Conservation (phyloP, 2,329 filamentous ascomycete species). For the Aspergillus jensenii region DNA sequence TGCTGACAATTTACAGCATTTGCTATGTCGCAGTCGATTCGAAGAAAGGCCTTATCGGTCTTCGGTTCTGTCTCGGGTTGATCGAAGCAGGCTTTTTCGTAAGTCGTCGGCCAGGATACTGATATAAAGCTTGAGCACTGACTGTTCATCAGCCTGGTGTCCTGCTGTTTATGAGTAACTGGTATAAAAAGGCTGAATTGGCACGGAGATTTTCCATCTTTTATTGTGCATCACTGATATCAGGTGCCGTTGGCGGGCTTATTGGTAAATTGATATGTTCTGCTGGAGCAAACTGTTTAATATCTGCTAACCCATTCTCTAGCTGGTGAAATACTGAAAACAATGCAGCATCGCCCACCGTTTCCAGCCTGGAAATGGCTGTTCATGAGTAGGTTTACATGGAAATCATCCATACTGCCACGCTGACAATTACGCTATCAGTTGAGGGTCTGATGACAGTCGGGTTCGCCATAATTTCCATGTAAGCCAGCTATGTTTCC, state of each 20-base stretch:
- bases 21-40: neutral
- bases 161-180: neutral
- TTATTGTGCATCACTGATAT: neutral
- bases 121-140: neutral
- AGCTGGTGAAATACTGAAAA: neutral
- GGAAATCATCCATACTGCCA: neutral
- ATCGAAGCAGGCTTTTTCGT: neutral
- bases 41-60: neutral
- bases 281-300: neutral
- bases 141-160: neutral
- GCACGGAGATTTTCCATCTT: neutral
- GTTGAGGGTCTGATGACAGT: too few relatives aligned
- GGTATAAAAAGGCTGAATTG: neutral
- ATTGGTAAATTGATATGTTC: neutral
- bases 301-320: neutral
- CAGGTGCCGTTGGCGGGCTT: neutral
- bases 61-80: neutral
- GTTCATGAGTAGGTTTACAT: neutral
- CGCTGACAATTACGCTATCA: neutral
- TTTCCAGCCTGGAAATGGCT: neutral
- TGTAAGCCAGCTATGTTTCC: too few relatives aligned
- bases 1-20: neutral
- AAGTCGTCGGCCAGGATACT: neutral
- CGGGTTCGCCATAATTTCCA: too few relatives aligned
- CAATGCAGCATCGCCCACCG: neutral